Evolutionary conservation across 176 grass and related monocot species (phyloP).

Genomic region (Alopecurus myosuroides): DNA sequence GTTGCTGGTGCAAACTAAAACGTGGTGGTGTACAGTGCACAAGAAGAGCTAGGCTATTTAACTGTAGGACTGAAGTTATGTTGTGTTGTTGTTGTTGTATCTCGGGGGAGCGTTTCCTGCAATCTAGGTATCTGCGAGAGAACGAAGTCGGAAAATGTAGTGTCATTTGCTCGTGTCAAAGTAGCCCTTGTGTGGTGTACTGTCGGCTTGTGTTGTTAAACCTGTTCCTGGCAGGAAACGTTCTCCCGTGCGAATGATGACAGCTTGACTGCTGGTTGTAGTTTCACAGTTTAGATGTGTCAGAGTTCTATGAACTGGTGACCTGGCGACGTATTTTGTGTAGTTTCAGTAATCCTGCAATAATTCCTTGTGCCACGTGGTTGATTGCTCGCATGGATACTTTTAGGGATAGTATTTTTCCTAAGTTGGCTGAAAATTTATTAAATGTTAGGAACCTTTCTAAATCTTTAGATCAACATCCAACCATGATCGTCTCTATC

Average conservation of each 20-base stretch:
- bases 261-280: constrained; percentile 34
- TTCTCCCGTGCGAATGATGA: constrained; percentile 20
- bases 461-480: neutral
- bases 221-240: constrained; percentile 28
- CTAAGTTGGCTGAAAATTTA: neutral
- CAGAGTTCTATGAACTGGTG: neutral
- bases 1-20: constrained; percentile 32
- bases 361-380: neutral
- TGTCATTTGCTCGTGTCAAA: neutral
- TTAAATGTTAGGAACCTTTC: neutral
- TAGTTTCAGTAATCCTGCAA: neutral
- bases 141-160: constrained; percentile 6
- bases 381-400: neutral
- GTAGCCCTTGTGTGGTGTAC: constrained; percentile 20
- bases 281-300: constrained; percentile 5
- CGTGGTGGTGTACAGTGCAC: constrained; percentile 46
- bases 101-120: constrained; percentile 30
- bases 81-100: constrained; percentile 22
- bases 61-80: constrained; percentile 29
- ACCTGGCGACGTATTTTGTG: neutral
- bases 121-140: constrained; percentile 18
- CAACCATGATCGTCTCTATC: neutral
- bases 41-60: constrained; percentile 40
- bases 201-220: constrained; percentile 14
- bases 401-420: neutral